Base-by-base conservation (phyloP, 805 yeast species). In the Sugiyamaella lignohabitans region DNA sequence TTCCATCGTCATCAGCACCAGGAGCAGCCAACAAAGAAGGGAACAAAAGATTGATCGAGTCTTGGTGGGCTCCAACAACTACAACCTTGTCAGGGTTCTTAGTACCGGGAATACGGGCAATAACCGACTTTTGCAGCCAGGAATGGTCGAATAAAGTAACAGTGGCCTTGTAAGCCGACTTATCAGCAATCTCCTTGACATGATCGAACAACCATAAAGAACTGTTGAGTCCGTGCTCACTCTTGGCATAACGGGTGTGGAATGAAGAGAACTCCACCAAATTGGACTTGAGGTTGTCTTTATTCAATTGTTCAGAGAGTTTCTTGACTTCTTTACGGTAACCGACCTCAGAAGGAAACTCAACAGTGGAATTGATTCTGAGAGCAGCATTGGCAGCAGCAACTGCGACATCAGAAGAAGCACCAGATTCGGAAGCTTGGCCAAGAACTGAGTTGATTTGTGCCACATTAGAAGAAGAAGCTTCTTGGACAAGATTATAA, bases 1-100 rank as follows among this genome's bases (percentile, higher is more conserved):
- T 79, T 2, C 95, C 95, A 63, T 89, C 85, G 61, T 91, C 98
- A 61, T 91, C 98, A 2, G 96, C 97, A 2, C 98, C 98, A 1
- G 96, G 96, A 0, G 96, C 87, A 20, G 78, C 72, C 53, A 84
- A 60, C 17, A 79, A 52, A 38, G 72, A 72, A 6, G 96, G 96
- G 47, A 85, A 72, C 38, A 85, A 54, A 46, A 86, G 69, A 61
- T 87, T 87, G 53, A 82, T 74, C 2, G 95, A 83, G 62, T 91
- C 98, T 60, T 83, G 85, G 66, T 91, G 98, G 21, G 94, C 84
- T 1, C 96, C 96, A 35, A 91, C 75, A 14, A 91, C 79, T 1
- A 91, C 81, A 3, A 72, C 65, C 41, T 73, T 71, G 19, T 74
- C 74, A 1, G 69, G 61, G 38, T 54, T 55, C 34, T 65, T 58